These are phyloP conservation scores for Epipyxis sp. DNA, from an alignment of 108 stramenopile species.

Conservation along the genomic window DNA sequence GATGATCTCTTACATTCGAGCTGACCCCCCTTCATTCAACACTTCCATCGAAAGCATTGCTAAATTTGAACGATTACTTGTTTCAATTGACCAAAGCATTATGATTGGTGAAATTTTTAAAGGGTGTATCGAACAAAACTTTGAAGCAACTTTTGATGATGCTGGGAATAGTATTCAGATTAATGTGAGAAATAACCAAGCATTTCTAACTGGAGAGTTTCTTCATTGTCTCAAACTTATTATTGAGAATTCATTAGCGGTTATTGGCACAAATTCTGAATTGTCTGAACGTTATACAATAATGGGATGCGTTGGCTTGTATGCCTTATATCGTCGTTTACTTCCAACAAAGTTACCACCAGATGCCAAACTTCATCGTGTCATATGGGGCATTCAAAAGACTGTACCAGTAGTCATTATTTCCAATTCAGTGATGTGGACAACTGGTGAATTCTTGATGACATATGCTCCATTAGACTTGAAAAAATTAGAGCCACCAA, in stretches of 20 bases:
- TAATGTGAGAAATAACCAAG: background rate
- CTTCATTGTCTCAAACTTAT: slow-evolving; percentile 13
- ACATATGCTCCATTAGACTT: slow-evolving; percentile 7
- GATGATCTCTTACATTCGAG: slow-evolving; percentile 17
- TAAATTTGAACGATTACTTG: slow-evolving; percentile 13
- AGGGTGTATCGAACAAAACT: slow-evolving; percentile 10
- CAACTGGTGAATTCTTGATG: background rate
- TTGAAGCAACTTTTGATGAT: background rate
- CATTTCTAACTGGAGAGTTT: slow-evolving; percentile 10
- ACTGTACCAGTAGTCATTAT: slow-evolving; percentile 12
- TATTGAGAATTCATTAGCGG: slow-evolving; percentile 8
- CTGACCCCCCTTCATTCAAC: slow-evolving; percentile 14
- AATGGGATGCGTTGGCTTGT: slow-evolving; percentile 1
- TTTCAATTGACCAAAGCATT: slow-evolving; percentile 4
- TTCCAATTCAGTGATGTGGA: background rate
- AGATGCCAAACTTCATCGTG: slow-evolving; percentile 14
- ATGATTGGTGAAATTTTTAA: slow-evolving; percentile 27
- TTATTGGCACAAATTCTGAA: slow-evolving; percentile 28
- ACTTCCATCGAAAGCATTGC: background rate
- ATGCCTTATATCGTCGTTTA: slow-evolving; percentile 21
- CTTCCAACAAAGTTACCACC: background rate
- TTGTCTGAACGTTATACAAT: background rate
- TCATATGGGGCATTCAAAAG: slow-evolving; percentile 30
- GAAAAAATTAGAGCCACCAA: slow-evolving; percentile 22
- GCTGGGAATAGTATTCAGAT: background rate